Evolutionary conservation across 441 rosid genomes (phyloP), one percentile per base, ranked within the genome.

Genomic region (Adansonia grandidieri): DNA sequence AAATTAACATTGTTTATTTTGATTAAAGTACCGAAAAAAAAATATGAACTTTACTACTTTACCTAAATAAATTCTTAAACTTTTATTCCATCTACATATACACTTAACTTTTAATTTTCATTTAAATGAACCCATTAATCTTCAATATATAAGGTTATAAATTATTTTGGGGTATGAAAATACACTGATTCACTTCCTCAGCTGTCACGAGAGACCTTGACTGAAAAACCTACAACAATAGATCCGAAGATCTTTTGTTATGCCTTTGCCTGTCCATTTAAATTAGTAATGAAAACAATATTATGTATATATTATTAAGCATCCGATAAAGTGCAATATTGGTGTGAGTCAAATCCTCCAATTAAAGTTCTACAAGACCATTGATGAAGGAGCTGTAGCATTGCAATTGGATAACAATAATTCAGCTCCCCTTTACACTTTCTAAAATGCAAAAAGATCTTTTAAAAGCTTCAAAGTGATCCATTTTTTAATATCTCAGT

Each of bases 331-430:
- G 40, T 69, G 73, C 10, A 69, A 11, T 47, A 47, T 47, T 69
- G 42, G 73, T 47, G 57, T 69, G 57, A 13, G 47, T 69, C 37
- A 69, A 47, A 69, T 69, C 73, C 73, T 37, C 20, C 69, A 69
- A 53, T 7, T 14, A 15, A 69, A 69, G 73, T 47, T 47, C 57
- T 47, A 11, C 53, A 9, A 67, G 9, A 45, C 72, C 54, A 67
- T 45, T 20, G 72, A 69, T 69, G 73, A 69, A 69, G 73, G 20
- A 47, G 9, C 73, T 69, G 73, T 69, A 69, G 54, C 73, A 20
- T 47, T 69, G 73, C 73, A 69, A 47, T 47, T 69, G 73, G 57
- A 13, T 69, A 7, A 37, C 57, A 69, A 69, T 11, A 47, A 69
- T 69, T 68, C 73, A 68, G 1, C 10, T 57, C 73, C 47, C 73